phyloP scores from a whole-genome alignment of 2,329 filamentous ascomycete species.

The Fusarium chuoi region DNA sequence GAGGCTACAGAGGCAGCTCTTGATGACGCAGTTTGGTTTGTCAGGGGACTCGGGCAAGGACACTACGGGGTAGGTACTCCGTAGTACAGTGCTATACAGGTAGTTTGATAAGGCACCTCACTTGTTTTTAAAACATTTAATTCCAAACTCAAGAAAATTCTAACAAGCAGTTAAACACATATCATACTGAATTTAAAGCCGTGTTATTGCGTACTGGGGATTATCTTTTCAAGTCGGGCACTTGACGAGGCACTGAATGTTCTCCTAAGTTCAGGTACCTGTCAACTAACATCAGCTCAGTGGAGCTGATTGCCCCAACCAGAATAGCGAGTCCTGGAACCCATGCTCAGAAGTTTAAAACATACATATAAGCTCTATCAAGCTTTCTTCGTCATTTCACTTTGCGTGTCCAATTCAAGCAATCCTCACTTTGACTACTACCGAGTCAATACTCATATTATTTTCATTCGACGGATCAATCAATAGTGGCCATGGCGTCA shows the following conservation, averaged over 20 bases:
- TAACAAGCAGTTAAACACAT: not conserved
- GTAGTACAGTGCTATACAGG: not conserved
- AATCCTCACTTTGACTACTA: not conserved
- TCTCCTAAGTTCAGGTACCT: not conserved
- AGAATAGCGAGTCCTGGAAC: slow-evolving; percentile 8
- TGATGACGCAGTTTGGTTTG: slow-evolving; percentile 49
- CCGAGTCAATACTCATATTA: not conserved
- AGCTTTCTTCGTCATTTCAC: slow-evolving; percentile 14
- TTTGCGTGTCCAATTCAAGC: slow-evolving; percentile 14
- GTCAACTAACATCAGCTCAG: not conserved
- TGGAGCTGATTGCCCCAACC: slow-evolving; percentile 13
- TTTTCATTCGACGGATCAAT: not conserved
- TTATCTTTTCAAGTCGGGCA: not conserved
- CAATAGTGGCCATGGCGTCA: slow-evolving; percentile 59
- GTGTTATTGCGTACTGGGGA: not conserved
- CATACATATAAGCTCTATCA: slow-evolving; percentile 23
- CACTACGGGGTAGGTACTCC: not conserved
- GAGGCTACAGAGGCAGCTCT: slow-evolving; percentile 47
- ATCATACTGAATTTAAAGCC: not conserved
- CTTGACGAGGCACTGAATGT: not conserved
- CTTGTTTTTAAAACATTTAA: not conserved
- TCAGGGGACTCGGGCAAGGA: slow-evolving; percentile 1
- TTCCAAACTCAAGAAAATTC: not conserved
- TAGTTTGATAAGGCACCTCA: not conserved
- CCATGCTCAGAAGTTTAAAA: not conserved